Conservation (phyloP, 2,329 filamentous ascomycete species). For the Diplodia intermedia region DNA sequence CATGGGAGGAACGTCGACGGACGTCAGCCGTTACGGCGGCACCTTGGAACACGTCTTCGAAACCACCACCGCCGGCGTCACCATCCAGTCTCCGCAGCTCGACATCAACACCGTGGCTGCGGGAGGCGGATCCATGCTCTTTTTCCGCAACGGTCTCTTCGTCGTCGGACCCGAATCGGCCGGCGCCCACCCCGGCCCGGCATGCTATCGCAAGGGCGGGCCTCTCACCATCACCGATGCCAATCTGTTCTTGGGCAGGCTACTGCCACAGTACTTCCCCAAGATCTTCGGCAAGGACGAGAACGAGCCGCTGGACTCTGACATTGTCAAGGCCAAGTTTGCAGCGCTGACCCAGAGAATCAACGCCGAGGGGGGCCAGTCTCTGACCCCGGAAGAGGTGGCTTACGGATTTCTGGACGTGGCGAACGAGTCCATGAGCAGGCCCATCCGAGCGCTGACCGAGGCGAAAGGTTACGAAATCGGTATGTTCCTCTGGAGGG, state of each 20-base stretch:
- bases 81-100: conserved; percentile 88
- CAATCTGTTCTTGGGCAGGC: conserved; percentile 70
- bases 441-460: conserved; percentile 41
- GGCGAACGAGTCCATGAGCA: conserved; percentile 48
- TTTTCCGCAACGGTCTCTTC: conserved; percentile 89
- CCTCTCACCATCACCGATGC: conserved; percentile 91
- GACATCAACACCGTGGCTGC: conserved; percentile 96
- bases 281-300: conserved; percentile 46
- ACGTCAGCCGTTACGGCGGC: conserved; percentile 85
- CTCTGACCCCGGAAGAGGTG: conserved; percentile 41
- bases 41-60: conserved; percentile 93
- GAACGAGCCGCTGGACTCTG: conserved; percentile 50
- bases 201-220: conserved; percentile 88
- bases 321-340: conserved; percentile 51
- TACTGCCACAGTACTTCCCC: conserved; percentile 44
- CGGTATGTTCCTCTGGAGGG: neutral
- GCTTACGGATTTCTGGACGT: conserved; percentile 40
- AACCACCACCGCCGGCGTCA: conserved; percentile 89
- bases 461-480: conserved; percentile 41
- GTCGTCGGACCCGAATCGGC: conserved; percentile 90
- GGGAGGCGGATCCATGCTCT: conserved; percentile 82
- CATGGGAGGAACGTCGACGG: conserved; percentile 93
- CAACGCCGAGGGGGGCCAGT: conserved; percentile 46
- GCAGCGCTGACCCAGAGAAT: conserved; percentile 52
- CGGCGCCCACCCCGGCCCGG: conserved; percentile 85